Evolutionary conservation across 805 yeast genomes (phyloP).

Genomic region (Candida pseudofarinosa): DNA sequence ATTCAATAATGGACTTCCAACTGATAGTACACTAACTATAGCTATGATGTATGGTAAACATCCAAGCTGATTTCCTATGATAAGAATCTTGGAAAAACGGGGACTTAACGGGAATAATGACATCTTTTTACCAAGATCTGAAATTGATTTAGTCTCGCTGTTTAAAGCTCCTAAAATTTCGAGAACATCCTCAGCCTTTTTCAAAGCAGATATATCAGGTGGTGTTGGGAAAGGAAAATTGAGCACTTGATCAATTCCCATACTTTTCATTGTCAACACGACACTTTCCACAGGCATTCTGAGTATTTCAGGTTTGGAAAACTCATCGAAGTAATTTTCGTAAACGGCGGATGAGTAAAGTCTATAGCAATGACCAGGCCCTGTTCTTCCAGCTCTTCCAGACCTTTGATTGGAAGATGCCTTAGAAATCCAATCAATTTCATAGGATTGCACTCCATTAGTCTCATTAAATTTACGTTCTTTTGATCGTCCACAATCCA

Average conservation of each 20-base stretch:
- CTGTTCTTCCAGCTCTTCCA: slow-evolving; percentile 98
- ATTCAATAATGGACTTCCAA: slow-evolving; percentile 83
- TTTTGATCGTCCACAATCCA: slow-evolving; percentile 92
- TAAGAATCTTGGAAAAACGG: slow-evolving; percentile 82
- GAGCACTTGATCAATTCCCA: slow-evolving; percentile 87
- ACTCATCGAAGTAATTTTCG: slow-evolving; percentile 79
- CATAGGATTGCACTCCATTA: slow-evolving; percentile 90
- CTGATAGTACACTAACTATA: slow-evolving; percentile 85
- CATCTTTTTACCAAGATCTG: slow-evolving; percentile 82
- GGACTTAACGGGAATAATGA: slow-evolving; percentile 91
- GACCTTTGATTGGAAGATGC: slow-evolving; percentile 95
- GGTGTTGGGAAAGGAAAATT: slow-evolving; percentile 98
- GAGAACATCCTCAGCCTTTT: slow-evolving; percentile 63
- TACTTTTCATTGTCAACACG: slow-evolving; percentile 91
- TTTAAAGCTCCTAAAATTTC: slow-evolving; percentile 76
- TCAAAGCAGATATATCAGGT: slow-evolving; percentile 61
- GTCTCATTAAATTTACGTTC: slow-evolving; percentile 79
- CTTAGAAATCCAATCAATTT: slow-evolving; percentile 86
- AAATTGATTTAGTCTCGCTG: slow-evolving; percentile 48
- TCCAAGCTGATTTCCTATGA: slow-evolving; percentile 80
- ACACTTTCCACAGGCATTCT: slow-evolving; percentile 96
- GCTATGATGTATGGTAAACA: slow-evolving; percentile 90
- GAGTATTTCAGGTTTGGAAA: slow-evolving; percentile 83
- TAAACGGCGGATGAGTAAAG: slow-evolving; percentile 89
- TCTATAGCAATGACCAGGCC: slow-evolving; percentile 96